Base-by-base conservation (phyloP, 2,329 filamentous ascomycete genomes). In the Aspergillus nomiae region DNA sequence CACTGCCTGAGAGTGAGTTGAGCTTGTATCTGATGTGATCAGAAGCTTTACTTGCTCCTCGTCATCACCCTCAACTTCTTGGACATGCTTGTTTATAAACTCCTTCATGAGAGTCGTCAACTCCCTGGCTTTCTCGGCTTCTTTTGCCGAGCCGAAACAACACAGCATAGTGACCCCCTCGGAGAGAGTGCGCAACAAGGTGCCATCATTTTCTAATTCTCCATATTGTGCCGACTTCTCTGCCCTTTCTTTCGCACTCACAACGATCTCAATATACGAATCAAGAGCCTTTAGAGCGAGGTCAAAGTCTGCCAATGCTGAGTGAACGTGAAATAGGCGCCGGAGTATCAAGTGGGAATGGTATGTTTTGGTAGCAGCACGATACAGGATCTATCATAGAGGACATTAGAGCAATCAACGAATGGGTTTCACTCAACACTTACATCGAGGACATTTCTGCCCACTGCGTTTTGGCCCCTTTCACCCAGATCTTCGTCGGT, bases 261-360 rank as follows among this genome's bases (percentile, higher is more conserved):
- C 90, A 60, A 97, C 87, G 67, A 99, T 91, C 60, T 96, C 92
- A 43, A 96, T 83, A 76, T 98, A 99, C 0, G 94, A 94, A 75
- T 96, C 91, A 66, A 97, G 92, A 0, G 95, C 92, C 73, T 93
- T 93, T 76, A 96, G 89, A 1, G 94, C 94, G 56, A 98, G 82
- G 61, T 97, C 92, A 68, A 97, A 98, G 70, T 99, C 94, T 10
- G 93, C 92, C 21, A 97, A 83, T 2, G 92, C 87, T 21, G 94
- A 84, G 76, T 99, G 95, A 2, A 97, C 90, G 12, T 88, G 90
- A 74, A 98, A 98, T 0, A 99, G 84, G 71, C 94, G 87, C 62
- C 94, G 86, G 34, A 99, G 81, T 65, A 98, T 91, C 11, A 92
- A 83, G 1, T 94, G 96, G 1, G 95, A 99, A 78, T 99, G 95